Conservation (phyloP, 768 basidiomycete genomes). For the Termitomyces sp. region DNA sequence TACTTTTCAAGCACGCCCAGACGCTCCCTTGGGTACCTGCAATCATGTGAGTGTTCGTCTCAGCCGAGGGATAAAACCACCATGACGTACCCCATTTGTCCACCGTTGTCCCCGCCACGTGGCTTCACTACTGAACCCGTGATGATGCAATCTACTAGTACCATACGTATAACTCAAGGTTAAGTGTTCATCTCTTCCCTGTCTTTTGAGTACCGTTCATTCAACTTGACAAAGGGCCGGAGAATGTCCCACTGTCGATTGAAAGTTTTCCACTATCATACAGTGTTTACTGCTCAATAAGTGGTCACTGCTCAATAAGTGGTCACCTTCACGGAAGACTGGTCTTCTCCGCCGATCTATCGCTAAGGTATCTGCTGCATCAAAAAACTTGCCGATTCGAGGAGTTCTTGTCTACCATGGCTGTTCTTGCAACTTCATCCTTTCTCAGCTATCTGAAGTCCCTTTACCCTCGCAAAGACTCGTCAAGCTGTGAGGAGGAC, state of each 20-base stretch:
- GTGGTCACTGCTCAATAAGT: not conserved
- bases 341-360: not conserved
- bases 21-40: too few species aligned
- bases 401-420: not conserved
- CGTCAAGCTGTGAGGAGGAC: slow-evolving; percentile 11
- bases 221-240: too few species aligned
- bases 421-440: slow-evolving; percentile 28
- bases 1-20: too few species aligned
- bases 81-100: too few species aligned
- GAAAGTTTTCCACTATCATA: not conserved
- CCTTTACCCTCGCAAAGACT: slow-evolving; percentile 31
- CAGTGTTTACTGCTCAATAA: too few species aligned
- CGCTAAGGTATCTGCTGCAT: not conserved
- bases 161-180: too few species aligned
- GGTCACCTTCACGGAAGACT: not conserved
- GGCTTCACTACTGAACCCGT: too few species aligned
- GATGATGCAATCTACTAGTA: too few species aligned
- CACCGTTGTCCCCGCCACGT: too few species aligned
- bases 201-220: too few species aligned
- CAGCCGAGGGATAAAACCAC: too few species aligned
- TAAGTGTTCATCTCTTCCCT: not conserved
- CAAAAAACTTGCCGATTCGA: not conserved
- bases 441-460: slow-evolving; percentile 31
- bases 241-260: not conserved
- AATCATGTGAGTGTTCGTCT: too few species aligned